These are phyloP conservation scores for Sugiyamaella paludigena DNA, from an alignment of 1,139 yeast species.

Conservation along the genomic window DNA sequence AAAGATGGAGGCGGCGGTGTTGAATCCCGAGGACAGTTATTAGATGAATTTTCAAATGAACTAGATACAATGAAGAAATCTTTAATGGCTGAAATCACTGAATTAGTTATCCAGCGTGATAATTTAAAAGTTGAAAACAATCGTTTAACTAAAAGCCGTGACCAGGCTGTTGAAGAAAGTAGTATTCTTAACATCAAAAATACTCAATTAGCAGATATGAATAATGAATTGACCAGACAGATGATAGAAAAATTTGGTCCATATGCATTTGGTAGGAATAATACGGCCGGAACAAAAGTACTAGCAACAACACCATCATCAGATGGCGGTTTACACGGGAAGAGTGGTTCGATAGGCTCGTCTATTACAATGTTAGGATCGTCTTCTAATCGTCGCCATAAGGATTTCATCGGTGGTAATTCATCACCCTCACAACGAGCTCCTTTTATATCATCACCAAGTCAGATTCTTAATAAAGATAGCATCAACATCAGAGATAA, in stretches of 20 bases:
- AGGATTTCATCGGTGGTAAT: not conserved
- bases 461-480: not conserved
- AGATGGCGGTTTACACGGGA: not conserved
- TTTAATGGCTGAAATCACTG: conserved; percentile 37
- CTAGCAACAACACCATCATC: not conserved
- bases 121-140: conserved; percentile 34
- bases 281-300: not conserved
- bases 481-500: not conserved
- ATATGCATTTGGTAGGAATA: not conserved
- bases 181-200: conserved; percentile 36
- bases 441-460: conserved; percentile 3
- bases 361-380: not conserved
- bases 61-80: conserved; percentile 30
- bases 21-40: conserved; percentile 25
- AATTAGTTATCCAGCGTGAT: conserved; percentile 35
- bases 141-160: conserved; percentile 30
- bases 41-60: conserved; percentile 31
- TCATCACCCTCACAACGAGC: not conserved
- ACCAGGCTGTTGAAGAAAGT: conserved; percentile 35
- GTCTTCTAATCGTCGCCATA: conserved; percentile 1
- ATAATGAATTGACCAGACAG: conserved; percentile 39
- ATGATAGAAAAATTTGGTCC: conserved; percentile 38
- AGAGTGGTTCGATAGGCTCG: not conserved
- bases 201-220: conserved; percentile 40
- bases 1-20: conserved; percentile 19